Base-by-base conservation (phyloP, 768 basidiomycete genomes). In the Hysterangium stoloniferum region DNA sequence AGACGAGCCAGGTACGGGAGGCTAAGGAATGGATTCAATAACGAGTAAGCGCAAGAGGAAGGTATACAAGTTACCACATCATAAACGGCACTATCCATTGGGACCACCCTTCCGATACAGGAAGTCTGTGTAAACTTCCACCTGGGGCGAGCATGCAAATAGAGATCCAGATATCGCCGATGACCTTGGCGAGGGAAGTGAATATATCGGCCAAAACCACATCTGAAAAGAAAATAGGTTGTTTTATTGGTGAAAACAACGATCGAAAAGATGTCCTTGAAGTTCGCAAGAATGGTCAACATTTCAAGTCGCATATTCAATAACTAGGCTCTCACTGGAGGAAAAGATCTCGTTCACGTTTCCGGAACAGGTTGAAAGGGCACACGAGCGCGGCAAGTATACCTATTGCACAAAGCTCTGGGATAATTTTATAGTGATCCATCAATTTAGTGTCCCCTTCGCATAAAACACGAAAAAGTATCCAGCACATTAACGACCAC, bases 131-230 rank as follows among this genome's bases (percentile, higher is more conserved):
- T 35, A 94, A 71, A 56, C 84, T 86, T 40, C 87, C 84, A 32
- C 88, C 85, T 9, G 84, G 83, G 55, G 88, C 75, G n/a, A 97
- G 73, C 82, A 94, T 93, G 62, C 77, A 82, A 15, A 84, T 58
- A 4, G 89, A 91, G 37, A 97, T 70, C 90, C 90, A 97, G 35
- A 93, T 69, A 61, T 98, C 96, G 11, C 95, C 95, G 17, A 97
- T 71, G 34, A 99, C 92, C 70, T 96, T 97, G 31, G 96, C 94
- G 61, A 89, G 95, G 2, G 94, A 97, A 1, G 96, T 99, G 60
- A 94, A 78, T 54, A 98, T 80, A 73, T 98, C 96, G 53, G 95
- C 94, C 52, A 95, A 80, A 37, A 98, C 78, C 20, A 99, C 80
- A 63, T 99, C 96, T 25, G 82, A 81, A 67, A 99, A 99, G 63